Percentiles rank a stretch among this genome's conserved stretches.
These are phyloP conservation scores for Starmerella lactis-condensi DNA, from an alignment of 805 yeast genomes.

Conservation along the genomic window DNA sequence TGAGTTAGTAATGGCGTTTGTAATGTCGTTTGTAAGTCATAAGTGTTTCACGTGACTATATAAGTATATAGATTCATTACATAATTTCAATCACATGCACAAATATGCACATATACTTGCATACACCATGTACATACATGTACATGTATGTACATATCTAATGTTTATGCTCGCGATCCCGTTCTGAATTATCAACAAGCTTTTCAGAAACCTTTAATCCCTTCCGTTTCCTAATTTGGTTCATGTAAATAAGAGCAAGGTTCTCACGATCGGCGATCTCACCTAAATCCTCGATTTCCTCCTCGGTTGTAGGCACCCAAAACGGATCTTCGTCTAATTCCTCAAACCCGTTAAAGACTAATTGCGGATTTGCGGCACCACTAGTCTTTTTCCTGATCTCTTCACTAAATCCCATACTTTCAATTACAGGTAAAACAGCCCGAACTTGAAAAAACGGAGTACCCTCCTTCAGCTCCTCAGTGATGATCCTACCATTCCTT, in stretches of 20 bases:
- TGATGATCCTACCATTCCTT: conserved; percentile 63
- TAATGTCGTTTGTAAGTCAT: too few relatives aligned
- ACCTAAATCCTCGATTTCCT: conserved; percentile 84
- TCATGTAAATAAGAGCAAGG: conserved; percentile 74
- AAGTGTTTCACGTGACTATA: too few relatives aligned
- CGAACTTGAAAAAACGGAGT: conserved; percentile 83
- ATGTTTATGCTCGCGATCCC: conserved; percentile 30
- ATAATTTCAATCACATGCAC: neutral
- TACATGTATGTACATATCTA: conserved; percentile 2
- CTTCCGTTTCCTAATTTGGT: conserved; percentile 60
- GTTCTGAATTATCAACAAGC: conserved; percentile 79
- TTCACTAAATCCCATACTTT: conserved; percentile 91
- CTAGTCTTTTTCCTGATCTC: conserved; percentile 84
- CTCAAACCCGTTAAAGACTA: conserved; percentile 77
- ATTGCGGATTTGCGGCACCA: conserved; percentile 94
- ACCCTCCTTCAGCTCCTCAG: conserved; percentile 96
- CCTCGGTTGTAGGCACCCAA: conserved; percentile 98
- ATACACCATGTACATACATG: neutral
- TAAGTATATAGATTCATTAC: too few relatives aligned
- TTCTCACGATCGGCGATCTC: conserved; percentile 85
- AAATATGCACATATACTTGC: neutral
- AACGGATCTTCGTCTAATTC: conserved; percentile 82
- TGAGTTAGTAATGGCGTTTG: too few relatives aligned
- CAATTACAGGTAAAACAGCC: conserved; percentile 79
- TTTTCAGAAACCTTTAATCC: conserved; percentile 82